phyloP scores from a whole-genome alignment of 169 alveolate genomes.

The Nephromyces sp. region DNA sequence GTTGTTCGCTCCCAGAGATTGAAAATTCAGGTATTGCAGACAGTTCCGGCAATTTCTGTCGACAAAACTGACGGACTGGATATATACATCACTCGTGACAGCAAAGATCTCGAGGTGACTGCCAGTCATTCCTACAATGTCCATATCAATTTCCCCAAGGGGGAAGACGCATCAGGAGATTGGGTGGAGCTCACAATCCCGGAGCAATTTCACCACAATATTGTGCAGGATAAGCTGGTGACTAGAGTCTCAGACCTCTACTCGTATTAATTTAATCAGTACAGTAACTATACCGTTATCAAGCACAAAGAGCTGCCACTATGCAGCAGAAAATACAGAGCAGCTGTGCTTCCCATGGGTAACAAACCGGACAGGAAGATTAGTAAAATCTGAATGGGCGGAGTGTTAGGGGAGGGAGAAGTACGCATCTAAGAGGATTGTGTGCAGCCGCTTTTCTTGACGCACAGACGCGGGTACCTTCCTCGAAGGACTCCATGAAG shows the following conservation, averaged over 20 bases:
- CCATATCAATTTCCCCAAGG: constrained; percentile 37
- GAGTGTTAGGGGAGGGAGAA: no score
- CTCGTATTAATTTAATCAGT: constrained; percentile 18
- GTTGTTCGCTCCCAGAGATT: constrained; percentile 40
- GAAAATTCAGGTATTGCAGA: constrained; percentile 42
- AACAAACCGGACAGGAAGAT: no score
- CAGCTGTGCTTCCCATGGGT: no score
- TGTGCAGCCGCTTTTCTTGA: no score
- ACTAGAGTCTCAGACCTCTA: constrained; percentile 56
- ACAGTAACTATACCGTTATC: no score
- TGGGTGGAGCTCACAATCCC: constrained; percentile 53
- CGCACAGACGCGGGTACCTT: no score
- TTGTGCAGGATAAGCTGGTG: constrained; percentile 23
- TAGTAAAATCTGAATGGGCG: no score
- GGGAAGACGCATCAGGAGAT: constrained; percentile 35
- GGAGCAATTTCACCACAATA: constrained; percentile 49
- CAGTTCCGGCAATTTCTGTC: constrained; percentile 42
- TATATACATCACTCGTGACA: constrained; percentile 36
- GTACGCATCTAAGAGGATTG: no score
- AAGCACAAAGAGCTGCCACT: no score
- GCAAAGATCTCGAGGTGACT: constrained; percentile 43
- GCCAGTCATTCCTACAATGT: constrained; percentile 49
- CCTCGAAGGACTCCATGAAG: no score
- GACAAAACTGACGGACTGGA: constrained; percentile 47
- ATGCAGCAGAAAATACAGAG: no score